Conservation (phyloP, 441 rosid genomes). For the Manihot esculenta region DNA sequence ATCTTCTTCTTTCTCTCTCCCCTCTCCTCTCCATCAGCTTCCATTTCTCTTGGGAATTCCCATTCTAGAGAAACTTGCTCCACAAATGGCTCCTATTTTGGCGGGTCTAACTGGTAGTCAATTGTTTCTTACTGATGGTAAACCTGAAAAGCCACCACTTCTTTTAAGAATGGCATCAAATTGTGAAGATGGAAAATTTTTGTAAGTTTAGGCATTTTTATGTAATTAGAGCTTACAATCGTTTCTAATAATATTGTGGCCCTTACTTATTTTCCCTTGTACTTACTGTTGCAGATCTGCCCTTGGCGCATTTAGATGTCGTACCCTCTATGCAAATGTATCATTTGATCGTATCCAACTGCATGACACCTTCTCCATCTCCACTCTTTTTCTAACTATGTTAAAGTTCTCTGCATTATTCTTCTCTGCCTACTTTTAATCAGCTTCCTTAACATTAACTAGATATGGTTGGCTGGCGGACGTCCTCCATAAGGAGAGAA, state of each 20-base stretch:
- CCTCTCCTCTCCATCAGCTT: conserved; percentile 44
- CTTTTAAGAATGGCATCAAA: conserved; percentile 86
- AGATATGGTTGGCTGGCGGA: conserved; percentile 99
- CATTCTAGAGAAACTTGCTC: conserved; percentile 71
- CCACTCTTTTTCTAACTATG: conserved; percentile 9
- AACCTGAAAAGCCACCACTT: conserved; percentile 76
- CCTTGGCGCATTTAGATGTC: conserved; percentile 68
- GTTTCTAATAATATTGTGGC: conserved; percentile 15
- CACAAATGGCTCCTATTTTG: conserved; percentile 72
- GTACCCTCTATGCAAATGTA: conserved; percentile 78
- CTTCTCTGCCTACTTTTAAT: conserved; percentile 2
- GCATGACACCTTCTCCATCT: background rate
- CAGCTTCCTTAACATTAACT: conserved; percentile 43
- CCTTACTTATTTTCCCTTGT: background rate
- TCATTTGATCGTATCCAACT: conserved; percentile 89
- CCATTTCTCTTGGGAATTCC: conserved; percentile 88
- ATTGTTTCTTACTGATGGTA: conserved; percentile 79
- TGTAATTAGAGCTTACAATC: background rate
- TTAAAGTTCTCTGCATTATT: conserved; percentile 3
- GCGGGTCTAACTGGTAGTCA: conserved; percentile 84
- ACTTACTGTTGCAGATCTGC: conserved; percentile 53
- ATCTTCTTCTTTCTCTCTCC: too few species aligned
- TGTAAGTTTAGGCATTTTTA: conserved; percentile 47
- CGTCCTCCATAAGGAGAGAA: conserved; percentile 91
- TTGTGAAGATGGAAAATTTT: conserved; percentile 58